A percentile compares a stretch with the other conserved stretches of the same genome.
phyloP scores from a whole-genome alignment of 2,329 filamentous ascomycete genomes.

The Microcyclospora pomicola region DNA sequence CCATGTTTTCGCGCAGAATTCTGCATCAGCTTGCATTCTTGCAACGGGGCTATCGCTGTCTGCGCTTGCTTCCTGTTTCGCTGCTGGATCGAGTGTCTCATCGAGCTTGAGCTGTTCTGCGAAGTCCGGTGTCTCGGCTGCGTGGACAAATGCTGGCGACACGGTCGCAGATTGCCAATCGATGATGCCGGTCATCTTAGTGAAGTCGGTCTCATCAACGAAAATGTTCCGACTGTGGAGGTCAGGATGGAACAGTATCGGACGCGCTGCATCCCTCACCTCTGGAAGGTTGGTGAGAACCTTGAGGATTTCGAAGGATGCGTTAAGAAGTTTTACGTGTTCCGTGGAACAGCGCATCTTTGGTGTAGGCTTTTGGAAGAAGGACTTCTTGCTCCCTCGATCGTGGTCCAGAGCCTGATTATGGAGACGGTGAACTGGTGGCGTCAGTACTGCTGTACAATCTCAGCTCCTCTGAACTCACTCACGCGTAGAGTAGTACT shows the following conservation, averaged over 20 bases:
- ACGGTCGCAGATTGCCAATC: constrained; percentile 25
- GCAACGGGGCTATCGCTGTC: background rate
- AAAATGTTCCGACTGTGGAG: constrained; percentile 27
- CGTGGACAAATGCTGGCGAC: constrained; percentile 14
- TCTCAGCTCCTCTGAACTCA: too few species aligned
- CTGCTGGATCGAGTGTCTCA: background rate
- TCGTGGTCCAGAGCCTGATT: too few species aligned
- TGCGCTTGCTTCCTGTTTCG: background rate
- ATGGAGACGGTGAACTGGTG: too few species aligned
- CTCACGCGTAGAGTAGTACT: too few species aligned
- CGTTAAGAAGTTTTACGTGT: too few species aligned
- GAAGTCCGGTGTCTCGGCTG: constrained; percentile 6
- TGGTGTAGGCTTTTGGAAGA: too few species aligned
- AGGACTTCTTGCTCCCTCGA: too few species aligned
- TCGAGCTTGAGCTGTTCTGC: background rate
- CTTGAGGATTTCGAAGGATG: background rate
- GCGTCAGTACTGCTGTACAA: too few species aligned
- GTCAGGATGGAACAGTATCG: constrained; percentile 21
- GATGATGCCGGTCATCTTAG: constrained; percentile 20
- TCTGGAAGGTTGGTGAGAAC: background rate
- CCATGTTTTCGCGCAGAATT: background rate
- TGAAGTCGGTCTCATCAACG: constrained; percentile 20
- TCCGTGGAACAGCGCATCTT: too few species aligned
- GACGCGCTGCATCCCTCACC: constrained; percentile 3
- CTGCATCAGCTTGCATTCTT: constrained; percentile 1